Conservation (phyloP, 495 filamentous ascomycete species). For the Cercophora scortea region DNA sequence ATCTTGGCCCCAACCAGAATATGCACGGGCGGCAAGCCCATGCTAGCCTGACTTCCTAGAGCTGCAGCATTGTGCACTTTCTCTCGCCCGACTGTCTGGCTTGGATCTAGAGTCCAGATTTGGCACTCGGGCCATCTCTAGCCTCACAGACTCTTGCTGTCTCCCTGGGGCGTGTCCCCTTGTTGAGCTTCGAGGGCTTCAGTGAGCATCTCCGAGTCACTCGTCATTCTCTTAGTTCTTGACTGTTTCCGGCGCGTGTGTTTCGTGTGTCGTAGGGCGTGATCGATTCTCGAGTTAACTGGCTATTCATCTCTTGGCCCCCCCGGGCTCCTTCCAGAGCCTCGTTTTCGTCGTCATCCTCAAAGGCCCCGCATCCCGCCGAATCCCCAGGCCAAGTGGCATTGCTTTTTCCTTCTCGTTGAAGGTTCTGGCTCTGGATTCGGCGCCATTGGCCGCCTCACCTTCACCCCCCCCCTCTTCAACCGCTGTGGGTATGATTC, state of each 20-base stretch:
- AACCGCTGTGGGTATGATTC: neutral
- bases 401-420: neutral
- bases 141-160: neutral
- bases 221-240: neutral
- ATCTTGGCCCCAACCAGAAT: too few relatives aligned
- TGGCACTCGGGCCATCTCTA: too few relatives aligned
- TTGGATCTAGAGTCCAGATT: too few relatives aligned
- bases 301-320: neutral
- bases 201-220: too few relatives aligned
- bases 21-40: too few relatives aligned
- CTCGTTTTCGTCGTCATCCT: neutral
- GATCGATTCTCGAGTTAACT: too few relatives aligned
- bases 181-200: neutral
- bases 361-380: neutral
- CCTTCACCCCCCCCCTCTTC: neutral
- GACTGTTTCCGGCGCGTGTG: neutral
- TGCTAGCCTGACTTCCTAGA: too few relatives aligned
- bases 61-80: too few relatives aligned
- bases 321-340: neutral
- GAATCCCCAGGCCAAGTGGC: neutral
- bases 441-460: conserved; percentile 9
- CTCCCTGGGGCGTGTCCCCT: neutral
- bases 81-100: too few relatives aligned
- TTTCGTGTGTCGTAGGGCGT: too few relatives aligned
- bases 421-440: neutral